Evolutionary conservation across 768 basidiomycete genomes (phyloP).

Genomic region (Lepiota venenata): DNA sequence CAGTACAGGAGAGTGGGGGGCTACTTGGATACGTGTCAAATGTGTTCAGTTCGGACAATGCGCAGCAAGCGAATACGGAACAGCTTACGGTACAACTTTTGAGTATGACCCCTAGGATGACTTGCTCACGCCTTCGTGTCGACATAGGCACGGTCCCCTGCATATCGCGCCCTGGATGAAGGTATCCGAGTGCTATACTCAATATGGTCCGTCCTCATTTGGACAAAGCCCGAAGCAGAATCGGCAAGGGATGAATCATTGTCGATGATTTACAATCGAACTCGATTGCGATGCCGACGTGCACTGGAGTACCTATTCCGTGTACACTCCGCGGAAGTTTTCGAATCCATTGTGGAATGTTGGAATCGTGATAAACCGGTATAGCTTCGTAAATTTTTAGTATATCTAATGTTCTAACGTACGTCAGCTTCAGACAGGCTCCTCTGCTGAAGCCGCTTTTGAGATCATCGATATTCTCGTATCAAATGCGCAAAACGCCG

Average conservation of each 20-base stretch:
- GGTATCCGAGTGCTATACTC: constrained; percentile 75
- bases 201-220: constrained; percentile 64
- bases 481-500: constrained; percentile 80
- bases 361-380: constrained; percentile 65
- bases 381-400: constrained; percentile 20
- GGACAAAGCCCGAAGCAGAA: constrained; percentile 41
- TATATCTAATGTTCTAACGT: neutral
- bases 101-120: neutral
- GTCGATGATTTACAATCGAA: constrained; percentile 61
- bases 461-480: constrained; percentile 83
- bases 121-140: neutral
- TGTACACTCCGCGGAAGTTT: constrained; percentile 71
- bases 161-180: constrained; percentile 75
- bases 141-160: constrained; percentile 66
- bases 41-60: constrained; percentile 79
- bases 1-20: constrained; percentile 52
- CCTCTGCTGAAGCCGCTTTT: constrained; percentile 56
- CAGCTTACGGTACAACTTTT: constrained; percentile 48
- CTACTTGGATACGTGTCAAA: constrained; percentile 88
- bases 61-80: constrained; percentile 44
- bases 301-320: constrained; percentile 87
- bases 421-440: constrained; percentile 30
- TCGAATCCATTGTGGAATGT: constrained; percentile 80
- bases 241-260: constrained; percentile 67
- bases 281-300: constrained; percentile 67